Conservation (phyloP, 805 yeast genomes). For the Barnettozyma sucrosica region DNA sequence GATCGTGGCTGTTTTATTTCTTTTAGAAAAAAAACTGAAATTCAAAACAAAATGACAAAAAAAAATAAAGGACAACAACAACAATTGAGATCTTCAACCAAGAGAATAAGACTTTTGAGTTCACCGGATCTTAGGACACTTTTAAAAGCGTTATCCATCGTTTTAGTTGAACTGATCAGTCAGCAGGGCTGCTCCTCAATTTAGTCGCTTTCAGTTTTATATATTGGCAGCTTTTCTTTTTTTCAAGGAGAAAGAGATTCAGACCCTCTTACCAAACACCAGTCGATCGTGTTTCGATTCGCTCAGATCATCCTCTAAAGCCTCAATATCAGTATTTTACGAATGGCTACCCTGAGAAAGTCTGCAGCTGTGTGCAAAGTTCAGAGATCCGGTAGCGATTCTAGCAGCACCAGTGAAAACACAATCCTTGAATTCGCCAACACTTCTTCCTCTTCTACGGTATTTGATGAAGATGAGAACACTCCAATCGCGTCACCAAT, state of each 20-base stretch:
- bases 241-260: neutral
- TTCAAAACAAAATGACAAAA: too few relatives aligned
- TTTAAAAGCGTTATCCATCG: neutral
- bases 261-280: neutral
- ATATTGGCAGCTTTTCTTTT: neutral
- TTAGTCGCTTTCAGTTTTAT: too few relatives aligned
- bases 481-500: neutral
- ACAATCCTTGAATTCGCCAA: neutral
- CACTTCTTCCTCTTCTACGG: conserved; percentile 7
- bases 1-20: neutral
- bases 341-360: neutral
- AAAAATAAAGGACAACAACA: neutral
- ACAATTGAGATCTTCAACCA: neutral
- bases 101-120: too few relatives aligned
- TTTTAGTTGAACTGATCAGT: neutral
- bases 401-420: neutral
- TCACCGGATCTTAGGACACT: neutral
- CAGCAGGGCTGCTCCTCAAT: neutral
- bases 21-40: too few relatives aligned
- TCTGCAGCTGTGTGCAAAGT: neutral
- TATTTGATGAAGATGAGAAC: conserved; percentile 1
- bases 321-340: neutral
- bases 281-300: neutral
- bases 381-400: conserved; percentile 1
- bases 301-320: neutral